A percentile compares a stretch with the other conserved stretches of the same genome.
These are phyloP conservation scores for Fusarium sublunatum DNA, from an alignment of 2,329 filamentous ascomycete species.

Conservation along the genomic window DNA sequence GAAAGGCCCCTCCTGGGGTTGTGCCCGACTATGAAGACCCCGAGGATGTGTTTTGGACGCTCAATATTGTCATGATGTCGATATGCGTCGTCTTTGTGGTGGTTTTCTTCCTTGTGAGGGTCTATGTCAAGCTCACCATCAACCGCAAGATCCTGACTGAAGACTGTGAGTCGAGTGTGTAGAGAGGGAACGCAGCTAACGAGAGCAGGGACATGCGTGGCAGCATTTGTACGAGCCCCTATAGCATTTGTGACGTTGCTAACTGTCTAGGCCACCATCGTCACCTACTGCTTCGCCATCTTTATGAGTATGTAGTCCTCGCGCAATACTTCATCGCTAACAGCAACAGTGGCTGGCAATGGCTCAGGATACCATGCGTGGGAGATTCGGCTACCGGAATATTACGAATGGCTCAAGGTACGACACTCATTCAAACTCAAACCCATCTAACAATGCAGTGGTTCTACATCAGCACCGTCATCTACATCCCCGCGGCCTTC, in stretches of 20 bases:
- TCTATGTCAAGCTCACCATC: slow-evolving; percentile 35
- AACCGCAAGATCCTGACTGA: slow-evolving; percentile 22
- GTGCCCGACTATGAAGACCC: slow-evolving; percentile 31
- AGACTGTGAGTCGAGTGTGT: slow-evolving; percentile 27
- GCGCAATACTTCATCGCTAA: neutral
- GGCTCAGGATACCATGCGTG: slow-evolving; percentile 40
- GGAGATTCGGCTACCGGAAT: slow-evolving; percentile 32
- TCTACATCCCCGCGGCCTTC: slow-evolving; percentile 38
- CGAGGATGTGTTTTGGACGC: slow-evolving; percentile 37
- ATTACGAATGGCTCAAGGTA: slow-evolving; percentile 39
- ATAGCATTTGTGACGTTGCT: neutral
- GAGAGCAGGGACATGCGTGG: slow-evolving; percentile 30
- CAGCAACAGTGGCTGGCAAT: slow-evolving; percentile 29
- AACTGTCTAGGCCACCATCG: slow-evolving; percentile 21
- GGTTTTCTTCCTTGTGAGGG: slow-evolving; percentile 24
- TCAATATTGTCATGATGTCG: slow-evolving; percentile 26
- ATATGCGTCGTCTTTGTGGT: slow-evolving; percentile 27
- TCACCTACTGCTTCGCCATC: slow-evolving; percentile 20
- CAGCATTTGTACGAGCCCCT: slow-evolving; percentile 29
- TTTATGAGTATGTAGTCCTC: slow-evolving; percentile 30
- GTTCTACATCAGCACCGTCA: slow-evolving; percentile 39
- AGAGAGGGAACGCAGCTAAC: neutral
- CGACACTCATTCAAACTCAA: fast-evolving
- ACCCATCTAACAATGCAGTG: slow-evolving; percentile 19
- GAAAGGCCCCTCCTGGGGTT: slow-evolving; percentile 36